Base-by-base conservation (phyloP, 129 eudicot genomes). In the Chrysanthemum lavandulifolium region DNA sequence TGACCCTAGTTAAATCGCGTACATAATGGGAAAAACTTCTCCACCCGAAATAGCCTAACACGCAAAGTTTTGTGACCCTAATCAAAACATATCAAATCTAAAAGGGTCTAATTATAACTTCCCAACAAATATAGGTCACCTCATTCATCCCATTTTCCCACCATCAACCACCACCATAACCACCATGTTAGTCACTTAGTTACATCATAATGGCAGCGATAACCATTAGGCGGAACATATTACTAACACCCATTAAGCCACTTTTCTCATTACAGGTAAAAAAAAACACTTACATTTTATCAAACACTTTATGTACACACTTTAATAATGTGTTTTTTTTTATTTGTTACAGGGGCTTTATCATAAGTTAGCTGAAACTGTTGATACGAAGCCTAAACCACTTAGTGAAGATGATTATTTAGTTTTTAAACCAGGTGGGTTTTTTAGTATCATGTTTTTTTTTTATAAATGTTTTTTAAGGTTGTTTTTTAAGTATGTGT, bases 331-430 rank as follows among this genome's bases (percentile, higher is more conserved):
- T 9, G 19, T 40, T 65, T 64, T 25, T 64, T 25, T 23, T 75
- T 15, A 14, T 25, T 48, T 3, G 8, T 53, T 13, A 23, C 78
- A 81, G 91, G 72, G 81, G 59, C 67, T 71, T 67, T 48, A 50
- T 62, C 88, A 78, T 65, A 18, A 65, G 13, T 23, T 72, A 25
- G 84, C 18, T 50, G 78, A 80, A 57, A 48, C 9, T 59, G 82
- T 68, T 12, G 61, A 70, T 55, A 3, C 45, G 50, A 73, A 59
- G 51, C 71, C 70, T 49, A 75, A 65, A 21, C 33, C 12, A 53
- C 48, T 27, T 74, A 56, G 68, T 6, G 71, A 65, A 23, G 75
- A 60, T 65, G 71, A 82, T 33, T 33, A 64, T 53, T 66, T 62
- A n/a, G 60, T 43, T 5, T 25, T 71, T 47, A 49, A 65, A 52